Evolutionary conservation across 495 filamentous ascomycete genomes (phyloP), one percentile per base, ranked within the genome.

Genomic region (Astrocystis sublimbata): DNA sequence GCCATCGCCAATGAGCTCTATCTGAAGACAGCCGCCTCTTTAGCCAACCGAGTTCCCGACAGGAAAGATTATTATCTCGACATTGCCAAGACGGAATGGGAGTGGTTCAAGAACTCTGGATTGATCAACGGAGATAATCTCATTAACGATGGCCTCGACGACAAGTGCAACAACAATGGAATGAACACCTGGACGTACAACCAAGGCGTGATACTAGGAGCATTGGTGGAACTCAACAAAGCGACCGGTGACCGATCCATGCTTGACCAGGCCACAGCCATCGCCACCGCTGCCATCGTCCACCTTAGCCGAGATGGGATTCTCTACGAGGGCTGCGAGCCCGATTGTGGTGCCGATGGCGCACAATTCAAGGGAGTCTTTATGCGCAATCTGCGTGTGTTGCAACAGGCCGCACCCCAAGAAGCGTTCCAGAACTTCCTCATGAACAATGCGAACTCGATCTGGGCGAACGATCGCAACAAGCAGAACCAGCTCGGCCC

Each of bases 341-440:
- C 86, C 0, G 69, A 81, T 60, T 89, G 86, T 45, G 87, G 83
- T 30, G 77, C 65, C 10, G 83, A 89, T 62, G 86, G 81, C 1
- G 74, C 78, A 9, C 88, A 91, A 71, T 93, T 93, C 83, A 93
- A 92, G 75, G 90, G 90, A 31, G 81, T 90, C 19, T 92, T 92
- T 68, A 83, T 91, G 66, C 83, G 90, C 6, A 92, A 91, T 65
- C 74, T 92, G 43, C 73, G 76, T 26, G 77, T 80, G 31, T 68
- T 93, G 60, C 79, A 90, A 6, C 61, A 70, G 19, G 83, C 72
- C 0, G 76, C 79, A 0, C 83, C 85, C 4, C 68, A 84, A 30
- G 73, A 80, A 9, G 66, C 63, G 17, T 88, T 84, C 62, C 73
- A 75, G 57, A 72, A 71, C 23, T 85, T 87, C 15, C 83, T 92